Percentiles rank a stretch among this genome's conserved stretches.
Conservation (phyloP, 163 green algal species). For the Prototheca wickerhamii region DNA sequence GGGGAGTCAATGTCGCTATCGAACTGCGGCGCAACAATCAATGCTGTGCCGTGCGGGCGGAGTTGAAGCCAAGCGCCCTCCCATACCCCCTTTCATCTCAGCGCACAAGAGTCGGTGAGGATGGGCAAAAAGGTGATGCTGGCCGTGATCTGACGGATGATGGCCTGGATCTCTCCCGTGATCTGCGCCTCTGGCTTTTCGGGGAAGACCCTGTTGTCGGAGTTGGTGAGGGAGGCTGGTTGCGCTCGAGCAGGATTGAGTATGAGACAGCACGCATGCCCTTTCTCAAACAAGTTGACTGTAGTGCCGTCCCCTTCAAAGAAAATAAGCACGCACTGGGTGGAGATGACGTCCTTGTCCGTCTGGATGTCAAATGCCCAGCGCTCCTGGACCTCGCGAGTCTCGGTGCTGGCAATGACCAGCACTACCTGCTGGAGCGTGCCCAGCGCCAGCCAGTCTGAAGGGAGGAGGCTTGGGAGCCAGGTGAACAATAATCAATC, state of each 20-base stretch:
- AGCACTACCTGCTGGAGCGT: slow-evolving; percentile 87
- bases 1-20: no score
- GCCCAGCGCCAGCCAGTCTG: slow-evolving; percentile 80
- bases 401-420: slow-evolving; percentile 65
- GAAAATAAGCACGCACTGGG: background rate
- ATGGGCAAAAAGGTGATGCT: slow-evolving; percentile 93
- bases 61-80: background rate
- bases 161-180: slow-evolving; percentile 78
- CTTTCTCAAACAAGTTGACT: no score
- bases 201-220: slow-evolving; percentile 13
- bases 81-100: background rate
- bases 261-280: no score
- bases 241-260: no score
- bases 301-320: no score
- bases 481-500: no score
- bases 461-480: background rate
- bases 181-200: slow-evolving; percentile 82
- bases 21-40: no score
- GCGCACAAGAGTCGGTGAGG: slow-evolving; percentile 76
- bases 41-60: background rate
- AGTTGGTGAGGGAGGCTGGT: background rate
- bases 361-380: slow-evolving; percentile 96
- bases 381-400: slow-evolving; percentile 80
- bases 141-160: slow-evolving; percentile 95
- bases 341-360: slow-evolving; percentile 29